Evolutionary conservation across 1,139 yeast genomes (phyloP).

Genomic region (Lodderomyces jiufengensis): DNA sequence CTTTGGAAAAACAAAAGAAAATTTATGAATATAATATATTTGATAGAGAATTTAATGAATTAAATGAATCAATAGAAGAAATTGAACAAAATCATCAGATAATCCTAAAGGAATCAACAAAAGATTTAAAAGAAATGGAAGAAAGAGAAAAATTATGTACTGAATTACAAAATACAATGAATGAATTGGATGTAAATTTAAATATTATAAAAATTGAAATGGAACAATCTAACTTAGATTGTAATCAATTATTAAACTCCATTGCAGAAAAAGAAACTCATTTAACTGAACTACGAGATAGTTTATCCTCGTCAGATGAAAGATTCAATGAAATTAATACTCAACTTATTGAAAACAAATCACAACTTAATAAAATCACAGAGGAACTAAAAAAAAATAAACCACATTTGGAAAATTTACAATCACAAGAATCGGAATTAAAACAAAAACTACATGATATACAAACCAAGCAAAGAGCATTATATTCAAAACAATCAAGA

Average conservation of each 20-base stretch:
- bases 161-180: slow-evolving; percentile 45
- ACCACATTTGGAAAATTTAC: slow-evolving; percentile 44
- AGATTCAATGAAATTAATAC: slow-evolving; percentile 15
- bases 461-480: slow-evolving; percentile 54
- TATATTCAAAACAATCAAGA: slow-evolving; percentile 74
- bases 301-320: slow-evolving; percentile 16
- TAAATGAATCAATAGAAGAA: slow-evolving; percentile 57
- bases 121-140: slow-evolving; percentile 43
- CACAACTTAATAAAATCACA: slow-evolving; percentile 22
- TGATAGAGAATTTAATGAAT: slow-evolving; percentile 68
- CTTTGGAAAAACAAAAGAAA: slow-evolving; percentile 64
- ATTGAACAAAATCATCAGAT: slow-evolving; percentile 59
- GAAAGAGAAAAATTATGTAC: slow-evolving; percentile 45
- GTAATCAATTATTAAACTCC: slow-evolving; percentile 41
- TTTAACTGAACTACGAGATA: slow-evolving; percentile 27
- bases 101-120: slow-evolving; percentile 44
- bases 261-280: slow-evolving; percentile 42
- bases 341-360: slow-evolving; percentile 17
- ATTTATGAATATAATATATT: slow-evolving; percentile 71
- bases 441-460: slow-evolving; percentile 42
- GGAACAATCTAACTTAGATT: slow-evolving; percentile 47
- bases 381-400: slow-evolving; percentile 20
- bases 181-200: slow-evolving; percentile 35
- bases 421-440: slow-evolving; percentile 36
- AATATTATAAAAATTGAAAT: slow-evolving; percentile 48